A percentile compares a stretch with the other conserved stretches of the same genome.
These are phyloP conservation scores for Sclerotinia borealis DNA, from an alignment of 2,329 filamentous ascomycete genomes.

Conservation along the genomic window DNA sequence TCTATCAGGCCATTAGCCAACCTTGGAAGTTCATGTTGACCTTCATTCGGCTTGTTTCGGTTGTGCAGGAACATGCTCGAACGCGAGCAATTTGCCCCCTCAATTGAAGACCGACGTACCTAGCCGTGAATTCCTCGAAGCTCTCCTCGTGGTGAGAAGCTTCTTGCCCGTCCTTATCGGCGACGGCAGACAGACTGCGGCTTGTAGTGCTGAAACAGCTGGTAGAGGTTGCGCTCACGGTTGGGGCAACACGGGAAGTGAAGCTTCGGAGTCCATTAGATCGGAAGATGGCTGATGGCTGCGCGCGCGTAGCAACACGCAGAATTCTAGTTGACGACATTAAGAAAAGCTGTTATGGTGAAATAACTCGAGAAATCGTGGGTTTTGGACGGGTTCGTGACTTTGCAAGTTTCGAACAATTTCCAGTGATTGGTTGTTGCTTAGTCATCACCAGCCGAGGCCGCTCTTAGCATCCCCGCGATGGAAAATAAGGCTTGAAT, in stretches of 20 bases:
- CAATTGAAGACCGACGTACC: conserved; percentile 52
- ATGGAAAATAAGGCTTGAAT: neutral
- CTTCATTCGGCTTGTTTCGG: conserved; percentile 17
- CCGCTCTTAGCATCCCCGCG: neutral
- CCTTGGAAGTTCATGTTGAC: conserved; percentile 37
- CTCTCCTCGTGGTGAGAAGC: conserved; percentile 79
- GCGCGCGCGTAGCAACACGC: conserved; percentile 65
- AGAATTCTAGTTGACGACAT: conserved; percentile 65
- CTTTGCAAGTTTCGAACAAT: conserved; percentile 10
- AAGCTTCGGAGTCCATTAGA: conserved; percentile 54
- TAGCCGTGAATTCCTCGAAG: conserved; percentile 97
- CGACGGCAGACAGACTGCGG: conserved; percentile 36
- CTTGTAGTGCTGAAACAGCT: conserved; percentile 57
- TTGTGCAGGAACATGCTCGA: conserved; percentile 22
- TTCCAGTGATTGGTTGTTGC: conserved; percentile 9
- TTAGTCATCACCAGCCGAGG: conserved; percentile 2
- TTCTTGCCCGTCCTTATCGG: conserved; percentile 48
- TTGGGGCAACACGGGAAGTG: conserved; percentile 47
- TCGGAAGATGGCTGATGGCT: conserved; percentile 54
- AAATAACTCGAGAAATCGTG: conserved; percentile 10
- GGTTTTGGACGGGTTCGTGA: conserved; percentile 14
- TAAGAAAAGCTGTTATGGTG: conserved; percentile 32
- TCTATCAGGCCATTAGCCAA: conserved; percentile 45
- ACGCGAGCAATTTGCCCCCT: conserved; percentile 13
- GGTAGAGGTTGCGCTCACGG: conserved; percentile 42